Percentiles rank a stretch among this genome's conserved stretches.
Conservation (phyloP, 2,329 filamentous ascomycete species). For the Pezicula rhizophila region DNA sequence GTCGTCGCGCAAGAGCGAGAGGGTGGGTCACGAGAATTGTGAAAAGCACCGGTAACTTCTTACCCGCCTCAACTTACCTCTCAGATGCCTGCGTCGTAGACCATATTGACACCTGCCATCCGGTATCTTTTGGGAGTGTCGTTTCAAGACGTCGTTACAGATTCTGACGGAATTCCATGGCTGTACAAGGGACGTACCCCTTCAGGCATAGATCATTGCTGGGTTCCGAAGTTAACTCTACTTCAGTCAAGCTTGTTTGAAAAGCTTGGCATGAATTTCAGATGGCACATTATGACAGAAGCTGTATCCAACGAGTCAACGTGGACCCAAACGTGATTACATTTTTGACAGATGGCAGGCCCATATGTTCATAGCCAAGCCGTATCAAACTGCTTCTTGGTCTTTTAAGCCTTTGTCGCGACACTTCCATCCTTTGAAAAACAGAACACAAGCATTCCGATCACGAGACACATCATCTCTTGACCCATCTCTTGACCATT, state of each 20-base stretch:
- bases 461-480: too few species aligned
- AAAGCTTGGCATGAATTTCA: background rate
- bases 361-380: too few species aligned
- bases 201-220: background rate
- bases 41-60: background rate
- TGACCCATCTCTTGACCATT: too few species aligned
- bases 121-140: conserved; percentile 1
- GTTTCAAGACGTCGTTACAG: conserved; percentile 6
- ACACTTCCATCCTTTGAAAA: too few species aligned
- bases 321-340: too few species aligned
- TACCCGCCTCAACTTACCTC: background rate
- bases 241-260: conserved; percentile 1
- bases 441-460: too few species aligned
- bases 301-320: too few species aligned
- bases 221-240: background rate
- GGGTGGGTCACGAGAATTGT: too few species aligned
- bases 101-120: conserved; percentile 9
- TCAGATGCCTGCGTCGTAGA: background rate
- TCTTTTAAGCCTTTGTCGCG: too few species aligned
- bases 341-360: too few species aligned
- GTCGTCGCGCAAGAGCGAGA: too few species aligned
- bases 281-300: background rate
- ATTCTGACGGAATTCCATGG: background rate
- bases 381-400: too few species aligned
- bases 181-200: background rate